Evolutionary conservation across 768 basidiomycete species (phyloP), one percentile per base, ranked within the genome.

Genomic region (Termitomyces sp.): DNA sequence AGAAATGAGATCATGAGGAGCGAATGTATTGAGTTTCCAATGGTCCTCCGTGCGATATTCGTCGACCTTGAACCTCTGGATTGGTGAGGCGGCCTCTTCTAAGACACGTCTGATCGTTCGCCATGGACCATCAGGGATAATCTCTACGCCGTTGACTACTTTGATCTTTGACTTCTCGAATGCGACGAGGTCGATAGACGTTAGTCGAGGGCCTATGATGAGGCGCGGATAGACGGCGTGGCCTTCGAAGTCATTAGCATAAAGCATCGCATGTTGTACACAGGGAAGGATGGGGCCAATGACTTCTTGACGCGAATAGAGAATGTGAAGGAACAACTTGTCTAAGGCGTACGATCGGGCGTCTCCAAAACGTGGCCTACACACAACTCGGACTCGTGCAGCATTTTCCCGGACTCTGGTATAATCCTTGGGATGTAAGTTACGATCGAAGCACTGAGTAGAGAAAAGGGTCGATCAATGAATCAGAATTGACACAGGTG

Each of bases 171-270:
- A 47, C 54, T 54, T 38, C 9, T 45, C 56, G 12, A 45, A 53
- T 3, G 51, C 19, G 48, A 54, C n/a, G 47, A 58, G 38, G 30
- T 45, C 43, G n/a, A 58, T 48, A 14, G 52, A 58, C 19, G 30
- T 41, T 33, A 54, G 26, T n/a, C n/a, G 41, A 19, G 57, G 41
- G 5, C 57, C 53, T 21, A 58, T 49, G 5, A 58, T 54, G 8
- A 58, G 57, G 4, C 57, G 57, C 26, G 57, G 57, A 37, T 58
- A 58, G 8, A 58, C 31, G 26, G 52, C 52, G 10, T 58, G 57
- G 12, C 51, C 52, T 21, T 55, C 47, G 3, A 55, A 55, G 40
- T 55, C 54, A 4, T 48, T 49, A 3, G 21, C 54, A 19, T 55
- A 55, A 21, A 55, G 41, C 46, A 45, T 49, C 11, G 40, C 54